Percentiles rank a stretch among this genome's conserved stretches.
Conservation (phyloP, 2,329 filamentous ascomycete genomes). For the Raffaelea deltoideospora region DNA sequence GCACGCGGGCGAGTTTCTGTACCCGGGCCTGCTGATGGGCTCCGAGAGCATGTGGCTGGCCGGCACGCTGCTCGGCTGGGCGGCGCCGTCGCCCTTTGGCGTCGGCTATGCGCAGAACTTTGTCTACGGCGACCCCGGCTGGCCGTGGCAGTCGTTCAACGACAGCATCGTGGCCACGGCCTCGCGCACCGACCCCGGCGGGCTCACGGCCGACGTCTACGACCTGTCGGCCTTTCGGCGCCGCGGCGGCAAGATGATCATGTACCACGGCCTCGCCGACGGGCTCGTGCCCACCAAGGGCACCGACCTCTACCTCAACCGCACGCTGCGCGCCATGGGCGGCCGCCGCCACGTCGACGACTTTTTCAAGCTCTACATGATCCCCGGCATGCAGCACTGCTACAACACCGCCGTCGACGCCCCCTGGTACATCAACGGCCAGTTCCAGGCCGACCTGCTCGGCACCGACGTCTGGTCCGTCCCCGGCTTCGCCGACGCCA, state of each 20-base stretch:
- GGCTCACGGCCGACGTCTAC: conserved; percentile 22
- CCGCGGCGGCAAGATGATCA: conserved; percentile 26
- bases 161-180: conserved; percentile 17
- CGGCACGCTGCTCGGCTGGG: conserved; percentile 15
- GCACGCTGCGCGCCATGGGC: conserved; percentile 12
- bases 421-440: conserved; percentile 24
- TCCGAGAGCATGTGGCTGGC: conserved; percentile 24
- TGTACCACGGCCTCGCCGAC: conserved; percentile 30
- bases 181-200: conserved; percentile 20
- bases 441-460: conserved; percentile 14
- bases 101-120: conserved; percentile 22
- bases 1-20: conserved; percentile 19
- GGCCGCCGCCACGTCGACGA: conserved; percentile 18
- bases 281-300: conserved; percentile 23
- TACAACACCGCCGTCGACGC: conserved; percentile 17
- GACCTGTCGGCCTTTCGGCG: conserved; percentile 22
- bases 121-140: conserved; percentile 22
- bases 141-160: conserved; percentile 18
- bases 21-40: conserved; percentile 28
- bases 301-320: conserved; percentile 19
- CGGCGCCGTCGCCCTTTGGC: conserved; percentile 18
- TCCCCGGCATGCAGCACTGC: conserved; percentile 41
- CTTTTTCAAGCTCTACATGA: conserved; percentile 35
- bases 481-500: conserved; percentile 19
- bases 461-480: conserved; percentile 18